phyloP scores from a whole-genome alignment of 306 rosid species.

The Prunus mongolica region DNA sequence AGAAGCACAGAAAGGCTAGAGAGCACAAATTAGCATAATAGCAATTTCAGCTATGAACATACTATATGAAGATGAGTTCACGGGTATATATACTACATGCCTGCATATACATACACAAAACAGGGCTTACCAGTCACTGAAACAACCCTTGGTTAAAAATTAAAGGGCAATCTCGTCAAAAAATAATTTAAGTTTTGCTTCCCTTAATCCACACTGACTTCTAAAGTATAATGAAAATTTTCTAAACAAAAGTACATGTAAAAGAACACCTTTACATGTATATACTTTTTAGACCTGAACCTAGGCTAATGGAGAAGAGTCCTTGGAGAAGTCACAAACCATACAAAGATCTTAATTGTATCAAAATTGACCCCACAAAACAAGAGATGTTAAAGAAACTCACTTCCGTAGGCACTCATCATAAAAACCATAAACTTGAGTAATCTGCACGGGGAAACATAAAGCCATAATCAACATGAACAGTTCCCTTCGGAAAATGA shows the following conservation, averaged over 20 bases:
- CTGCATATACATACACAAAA: background rate
- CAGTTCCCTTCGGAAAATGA: background rate
- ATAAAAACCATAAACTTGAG: conserved; percentile 95
- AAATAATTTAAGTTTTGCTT: background rate
- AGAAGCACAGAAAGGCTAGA: too few relatives aligned
- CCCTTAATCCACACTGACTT: background rate
- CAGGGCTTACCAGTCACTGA: background rate
- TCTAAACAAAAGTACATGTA: background rate
- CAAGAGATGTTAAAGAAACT: conserved; percentile 33
- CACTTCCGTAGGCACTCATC: conserved; percentile 96
- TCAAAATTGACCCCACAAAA: background rate
- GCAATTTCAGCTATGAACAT: background rate
- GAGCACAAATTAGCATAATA: background rate
- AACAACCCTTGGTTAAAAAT: background rate
- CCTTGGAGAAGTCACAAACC: background rate
- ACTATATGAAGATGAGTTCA: background rate
- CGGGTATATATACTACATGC: background rate
- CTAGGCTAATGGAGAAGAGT: background rate
- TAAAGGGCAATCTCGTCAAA: background rate
- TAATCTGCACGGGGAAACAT: conserved; percentile 63
- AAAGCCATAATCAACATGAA: conserved; percentile 23
- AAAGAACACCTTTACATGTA: background rate
- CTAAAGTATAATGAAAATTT: background rate
- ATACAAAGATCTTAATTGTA: background rate
- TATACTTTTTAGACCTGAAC: background rate